These are phyloP conservation scores for Multifurca ochricompacta DNA, from an alignment of 768 basidiomycete species.

Conservation along the genomic window DNA sequence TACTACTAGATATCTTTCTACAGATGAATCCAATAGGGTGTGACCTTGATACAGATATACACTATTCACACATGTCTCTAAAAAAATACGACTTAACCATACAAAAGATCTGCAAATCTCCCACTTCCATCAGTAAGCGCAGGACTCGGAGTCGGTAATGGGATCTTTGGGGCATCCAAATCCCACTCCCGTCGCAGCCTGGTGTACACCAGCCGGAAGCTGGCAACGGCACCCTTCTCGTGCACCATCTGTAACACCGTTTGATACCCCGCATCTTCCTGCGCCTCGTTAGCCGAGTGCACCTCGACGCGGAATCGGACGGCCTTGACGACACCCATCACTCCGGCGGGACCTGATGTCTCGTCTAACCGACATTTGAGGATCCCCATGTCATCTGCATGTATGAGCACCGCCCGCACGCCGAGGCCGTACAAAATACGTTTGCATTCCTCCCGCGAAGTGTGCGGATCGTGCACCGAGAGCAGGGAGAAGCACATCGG, in stretches of 20 bases:
- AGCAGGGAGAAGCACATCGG: conserved; percentile 50
- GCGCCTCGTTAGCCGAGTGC: conserved; percentile 34
- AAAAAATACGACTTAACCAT: conserved; percentile 20
- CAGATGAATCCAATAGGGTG: conserved; percentile 8
- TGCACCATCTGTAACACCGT: conserved; percentile 61
- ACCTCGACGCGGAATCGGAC: conserved; percentile 83
- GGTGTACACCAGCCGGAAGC: conserved; percentile 67
- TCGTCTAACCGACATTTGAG: conserved; percentile 77
- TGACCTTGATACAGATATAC: conserved; percentile 4
- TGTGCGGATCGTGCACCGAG: conserved; percentile 51
- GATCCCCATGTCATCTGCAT: conserved; percentile 53
- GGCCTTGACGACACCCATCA: conserved; percentile 51
- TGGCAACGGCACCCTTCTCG: conserved; percentile 82
- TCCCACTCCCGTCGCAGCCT: conserved; percentile 66
- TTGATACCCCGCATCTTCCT: conserved; percentile 40
- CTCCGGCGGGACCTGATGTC: conserved; percentile 45
- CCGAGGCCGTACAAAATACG: conserved; percentile 65
- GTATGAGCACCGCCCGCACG: conserved; percentile 56
- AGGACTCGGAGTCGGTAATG: conserved; percentile 25
- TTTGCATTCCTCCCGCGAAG: conserved; percentile 67
- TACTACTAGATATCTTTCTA: too few relatives aligned
- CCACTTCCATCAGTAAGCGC: conserved; percentile 25
- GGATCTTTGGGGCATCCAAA: conserved; percentile 36
- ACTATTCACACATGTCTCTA: not conserved
- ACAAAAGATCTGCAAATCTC: conserved; percentile 31